phyloP scores from a whole-genome alignment of 345 rosid species.

The Aquilaria malaccensis region DNA sequence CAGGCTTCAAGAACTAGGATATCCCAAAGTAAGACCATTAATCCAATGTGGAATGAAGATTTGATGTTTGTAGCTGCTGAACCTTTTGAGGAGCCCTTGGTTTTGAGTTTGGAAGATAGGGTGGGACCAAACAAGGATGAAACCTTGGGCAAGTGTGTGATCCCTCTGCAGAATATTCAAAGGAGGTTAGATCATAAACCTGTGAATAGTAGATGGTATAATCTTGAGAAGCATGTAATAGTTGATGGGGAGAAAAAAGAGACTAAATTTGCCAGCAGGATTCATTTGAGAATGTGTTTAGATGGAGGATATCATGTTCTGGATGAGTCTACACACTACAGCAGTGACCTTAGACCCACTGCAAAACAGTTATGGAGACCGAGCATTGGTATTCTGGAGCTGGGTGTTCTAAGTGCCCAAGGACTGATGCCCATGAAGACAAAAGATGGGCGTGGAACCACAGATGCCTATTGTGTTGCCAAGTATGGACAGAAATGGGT shows the following conservation, averaged over 20 bases:
- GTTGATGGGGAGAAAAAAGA: constrained; percentile 77
- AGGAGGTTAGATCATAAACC: constrained; percentile 84
- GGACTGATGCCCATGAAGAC: constrained; percentile 83
- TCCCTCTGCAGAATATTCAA: constrained; percentile 55
- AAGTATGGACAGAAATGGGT: constrained; percentile 99
- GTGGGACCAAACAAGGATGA: constrained; percentile 72
- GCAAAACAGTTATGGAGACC: constrained; percentile 90
- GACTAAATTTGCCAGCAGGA: constrained; percentile 76
- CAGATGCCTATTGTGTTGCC: constrained; percentile 98
- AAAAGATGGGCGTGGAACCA: constrained; percentile 77
- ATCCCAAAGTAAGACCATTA: constrained; percentile 58
- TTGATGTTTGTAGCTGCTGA: constrained; percentile 91
- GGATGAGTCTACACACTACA: constrained; percentile 94
- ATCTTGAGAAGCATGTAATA: constrained; percentile 71
- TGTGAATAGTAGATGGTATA: constrained; percentile 65
- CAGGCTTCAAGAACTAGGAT: constrained; percentile 62
- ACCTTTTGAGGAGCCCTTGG: constrained; percentile 81
- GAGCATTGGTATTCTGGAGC: constrained; percentile 68
- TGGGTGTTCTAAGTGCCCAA: constrained; percentile 74
- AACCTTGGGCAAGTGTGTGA: constrained; percentile 48
- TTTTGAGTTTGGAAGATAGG: constrained; percentile 71
- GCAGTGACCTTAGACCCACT: constrained; percentile 90
- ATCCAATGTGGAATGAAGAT: constrained; percentile 98
- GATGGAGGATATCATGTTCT: constrained; percentile 99
- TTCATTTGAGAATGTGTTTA: constrained; percentile 74